Percentiles rank a stretch among this genome's conserved stretches.
Conservation (phyloP, 768 basidiomycete species). For the Daedaleopsis sinensis region DNA sequence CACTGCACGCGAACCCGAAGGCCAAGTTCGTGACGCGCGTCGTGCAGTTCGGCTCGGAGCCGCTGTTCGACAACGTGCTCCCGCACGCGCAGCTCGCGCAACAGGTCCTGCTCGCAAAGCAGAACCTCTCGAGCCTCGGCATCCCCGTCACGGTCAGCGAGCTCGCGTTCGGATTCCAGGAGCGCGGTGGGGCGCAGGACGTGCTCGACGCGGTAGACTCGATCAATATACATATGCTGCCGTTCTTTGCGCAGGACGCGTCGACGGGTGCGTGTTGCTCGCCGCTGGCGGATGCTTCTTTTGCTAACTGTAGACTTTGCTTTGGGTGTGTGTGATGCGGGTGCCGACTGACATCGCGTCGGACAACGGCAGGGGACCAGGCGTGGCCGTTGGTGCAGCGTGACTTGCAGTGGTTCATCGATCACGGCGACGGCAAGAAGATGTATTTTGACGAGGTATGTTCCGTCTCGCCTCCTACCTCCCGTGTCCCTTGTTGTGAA, state of each 20-base stretch:
- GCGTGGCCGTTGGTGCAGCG: conserved; percentile 63
- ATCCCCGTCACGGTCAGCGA: conserved; percentile 32
- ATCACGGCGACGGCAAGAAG: conserved; percentile 67
- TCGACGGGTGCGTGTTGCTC: conserved; percentile 48
- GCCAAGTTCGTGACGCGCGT: conserved; percentile 29
- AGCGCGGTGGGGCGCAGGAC: conserved; percentile 30
- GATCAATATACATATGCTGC: conserved; percentile 31
- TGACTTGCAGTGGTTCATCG: conserved; percentile 70
- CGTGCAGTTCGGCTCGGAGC: conserved; percentile 31
- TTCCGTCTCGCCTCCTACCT: neutral
- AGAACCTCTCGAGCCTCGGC: conserved; percentile 26
- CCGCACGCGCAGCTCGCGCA: conserved; percentile 24
- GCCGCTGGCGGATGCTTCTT: neutral
- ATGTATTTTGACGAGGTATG: conserved; percentile 71
- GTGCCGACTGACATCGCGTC: too few species aligned
- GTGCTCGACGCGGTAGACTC: conserved; percentile 31
- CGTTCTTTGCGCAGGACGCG: conserved; percentile 40
- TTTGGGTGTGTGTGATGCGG: conserved; percentile 4
- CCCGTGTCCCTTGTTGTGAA: neutral
- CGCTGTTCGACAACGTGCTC: conserved; percentile 28
- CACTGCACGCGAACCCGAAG: conserved; percentile 31
- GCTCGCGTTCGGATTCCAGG: conserved; percentile 31
- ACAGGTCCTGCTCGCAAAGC: conserved; percentile 27
- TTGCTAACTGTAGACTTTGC: too few species aligned
- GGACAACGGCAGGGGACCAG: conserved; percentile 42